These are phyloP conservation scores for Aspergillus sp. DNA, from an alignment of 2,329 filamentous ascomycete genomes.

Conservation along the genomic window DNA sequence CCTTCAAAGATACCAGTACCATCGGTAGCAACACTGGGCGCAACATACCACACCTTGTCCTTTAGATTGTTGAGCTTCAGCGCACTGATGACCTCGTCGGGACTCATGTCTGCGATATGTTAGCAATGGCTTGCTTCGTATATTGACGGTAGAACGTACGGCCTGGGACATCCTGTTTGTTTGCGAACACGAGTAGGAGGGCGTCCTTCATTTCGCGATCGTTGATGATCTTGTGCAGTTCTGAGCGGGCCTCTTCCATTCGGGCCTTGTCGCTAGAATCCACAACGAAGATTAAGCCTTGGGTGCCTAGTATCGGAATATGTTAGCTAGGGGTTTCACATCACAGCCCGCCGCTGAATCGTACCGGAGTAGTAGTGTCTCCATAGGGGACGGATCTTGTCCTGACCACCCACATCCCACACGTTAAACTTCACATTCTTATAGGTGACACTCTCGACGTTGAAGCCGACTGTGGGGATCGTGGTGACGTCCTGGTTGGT, in stretches of 20 bases:
- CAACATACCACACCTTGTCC: slow-evolving; percentile 82
- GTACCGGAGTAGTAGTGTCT: slow-evolving; percentile 89
- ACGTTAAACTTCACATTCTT: slow-evolving; percentile 99
- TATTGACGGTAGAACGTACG: slow-evolving; percentile 50
- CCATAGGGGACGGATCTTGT: slow-evolving; percentile 97
- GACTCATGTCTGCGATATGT: slow-evolving; percentile 65
- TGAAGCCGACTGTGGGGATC: slow-evolving; percentile 97
- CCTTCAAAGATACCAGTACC: slow-evolving; percentile 80
- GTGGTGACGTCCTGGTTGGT: slow-evolving; percentile 92
- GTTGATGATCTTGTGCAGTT: slow-evolving; percentile 95
- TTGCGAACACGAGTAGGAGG: slow-evolving; percentile 90
- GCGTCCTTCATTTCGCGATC: slow-evolving; percentile 98
- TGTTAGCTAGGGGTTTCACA: not conserved
- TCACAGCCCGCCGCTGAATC: not conserved
- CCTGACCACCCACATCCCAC: slow-evolving; percentile 97
- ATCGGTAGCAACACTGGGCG: slow-evolving; percentile 77
- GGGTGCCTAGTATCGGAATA: slow-evolving; percentile 65
- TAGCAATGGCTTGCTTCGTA: slow-evolving; percentile 13
- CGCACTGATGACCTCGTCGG: slow-evolving; percentile 74
- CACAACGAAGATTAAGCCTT: slow-evolving; percentile 97
- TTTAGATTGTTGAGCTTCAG: slow-evolving; percentile 75
- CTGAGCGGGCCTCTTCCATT: slow-evolving; percentile 88
- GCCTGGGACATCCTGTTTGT: slow-evolving; percentile 94
- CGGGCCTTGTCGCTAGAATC: slow-evolving; percentile 90
- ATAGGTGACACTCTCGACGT: slow-evolving; percentile 98